phyloP scores from a whole-genome alignment of 371 early-diverging fungal species.

The Gilbertella persicaria region DNA sequence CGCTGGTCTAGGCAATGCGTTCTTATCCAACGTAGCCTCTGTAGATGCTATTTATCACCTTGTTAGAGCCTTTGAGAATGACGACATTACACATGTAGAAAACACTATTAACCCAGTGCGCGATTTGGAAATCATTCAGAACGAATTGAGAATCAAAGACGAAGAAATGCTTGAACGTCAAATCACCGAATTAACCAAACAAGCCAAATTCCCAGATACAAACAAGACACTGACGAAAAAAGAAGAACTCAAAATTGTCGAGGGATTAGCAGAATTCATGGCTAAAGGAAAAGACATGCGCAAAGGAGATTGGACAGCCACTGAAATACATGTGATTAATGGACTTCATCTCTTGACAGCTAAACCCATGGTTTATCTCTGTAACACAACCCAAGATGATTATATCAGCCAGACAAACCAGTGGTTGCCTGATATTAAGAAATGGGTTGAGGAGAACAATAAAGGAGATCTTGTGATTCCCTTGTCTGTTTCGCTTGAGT shows the following conservation, averaged over 20 bases:
- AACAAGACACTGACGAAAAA: slow-evolving; percentile 65
- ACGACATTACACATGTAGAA: slow-evolving; percentile 90
- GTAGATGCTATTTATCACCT: slow-evolving; percentile 96
- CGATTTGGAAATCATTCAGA: slow-evolving; percentile 88
- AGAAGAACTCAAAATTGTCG: slow-evolving; percentile 70
- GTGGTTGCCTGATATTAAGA: slow-evolving; percentile 67
- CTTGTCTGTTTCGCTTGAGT: slow-evolving; percentile 82
- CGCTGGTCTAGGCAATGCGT: slow-evolving; percentile 89
- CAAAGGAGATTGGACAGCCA: slow-evolving; percentile 42
- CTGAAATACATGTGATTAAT: slow-evolving; percentile 75
- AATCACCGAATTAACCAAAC: slow-evolving; percentile 47
- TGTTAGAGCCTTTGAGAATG: slow-evolving; percentile 82
- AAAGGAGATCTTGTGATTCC: slow-evolving; percentile 88
- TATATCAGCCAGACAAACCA: slow-evolving; percentile 68
- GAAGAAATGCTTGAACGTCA: slow-evolving; percentile 67
- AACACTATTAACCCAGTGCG: slow-evolving; percentile 85
- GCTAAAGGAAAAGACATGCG: slow-evolving; percentile 44
- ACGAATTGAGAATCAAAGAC: slow-evolving; percentile 91
- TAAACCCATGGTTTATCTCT: slow-evolving; percentile 94
- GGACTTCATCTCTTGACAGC: slow-evolving; percentile 84
- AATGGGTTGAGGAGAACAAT: slow-evolving; percentile 88
- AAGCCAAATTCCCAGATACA: slow-evolving; percentile 60
- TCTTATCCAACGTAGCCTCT: slow-evolving; percentile 87
- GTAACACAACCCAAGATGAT: slow-evolving; percentile 80
- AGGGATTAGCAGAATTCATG: slow-evolving; percentile 49